These are phyloP conservation scores for Capsella bursapastoris DNA, from an alignment of 345 rosid species.

Conservation along the genomic window DNA sequence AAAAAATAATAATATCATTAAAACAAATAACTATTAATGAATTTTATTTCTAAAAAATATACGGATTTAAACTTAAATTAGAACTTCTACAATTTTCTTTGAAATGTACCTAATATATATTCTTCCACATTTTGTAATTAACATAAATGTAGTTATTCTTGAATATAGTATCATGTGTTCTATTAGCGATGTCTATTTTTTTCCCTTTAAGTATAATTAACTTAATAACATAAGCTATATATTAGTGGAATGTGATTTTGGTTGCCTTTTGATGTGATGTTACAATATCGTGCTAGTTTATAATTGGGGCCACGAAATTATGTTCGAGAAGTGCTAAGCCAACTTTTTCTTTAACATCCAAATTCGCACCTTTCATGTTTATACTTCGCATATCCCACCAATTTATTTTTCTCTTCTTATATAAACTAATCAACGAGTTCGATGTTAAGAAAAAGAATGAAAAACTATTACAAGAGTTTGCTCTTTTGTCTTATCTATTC, in stretches of 20 bases:
- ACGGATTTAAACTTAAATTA: no score
- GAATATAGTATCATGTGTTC: no score
- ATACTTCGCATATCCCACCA: conserved; percentile 24
- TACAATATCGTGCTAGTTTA: neutral
- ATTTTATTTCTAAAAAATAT: no score
- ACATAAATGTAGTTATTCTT: no score
- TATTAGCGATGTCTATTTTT: no score
- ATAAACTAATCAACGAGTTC: neutral
- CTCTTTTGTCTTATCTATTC: neutral
- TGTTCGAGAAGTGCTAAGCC: conserved; percentile 16
- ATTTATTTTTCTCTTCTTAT: neutral
- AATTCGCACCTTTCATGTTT: conserved; percentile 29
- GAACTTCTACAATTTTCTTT: no score
- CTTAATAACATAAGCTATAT: no score
- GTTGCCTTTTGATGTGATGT: conserved; percentile 22
- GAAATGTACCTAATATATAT: no score
- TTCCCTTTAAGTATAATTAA: no score
- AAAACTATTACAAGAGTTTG: neutral
- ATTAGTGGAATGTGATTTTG: conserved; percentile 1
- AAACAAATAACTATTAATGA: no score
- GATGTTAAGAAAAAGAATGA: neutral
- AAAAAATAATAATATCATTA: no score
- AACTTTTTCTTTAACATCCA: conserved; percentile 4
- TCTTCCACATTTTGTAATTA: no score
- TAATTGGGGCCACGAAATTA: conserved; percentile 1